A percentile compares a stretch with the other conserved stretches of the same genome.
Evolutionary conservation across 1,284 basidiomycete species (phyloP).

Genomic region (Apiotrichum laibachii): DNA sequence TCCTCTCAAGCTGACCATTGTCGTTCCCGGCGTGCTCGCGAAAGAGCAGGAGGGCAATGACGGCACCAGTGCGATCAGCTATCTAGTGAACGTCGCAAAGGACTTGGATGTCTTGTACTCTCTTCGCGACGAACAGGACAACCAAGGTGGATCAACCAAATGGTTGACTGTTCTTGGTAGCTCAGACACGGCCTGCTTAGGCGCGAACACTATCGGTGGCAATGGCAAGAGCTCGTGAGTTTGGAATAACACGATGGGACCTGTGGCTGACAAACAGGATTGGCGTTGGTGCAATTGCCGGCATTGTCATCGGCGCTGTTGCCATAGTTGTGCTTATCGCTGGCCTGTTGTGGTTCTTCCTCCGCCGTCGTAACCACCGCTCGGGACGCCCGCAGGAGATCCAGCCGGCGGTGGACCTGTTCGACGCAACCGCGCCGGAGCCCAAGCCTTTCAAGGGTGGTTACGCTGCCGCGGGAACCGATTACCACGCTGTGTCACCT

Average conservation of each 20-base stretch:
- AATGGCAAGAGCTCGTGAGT: neutral
- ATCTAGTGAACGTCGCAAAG: neutral
- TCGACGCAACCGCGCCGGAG: neutral
- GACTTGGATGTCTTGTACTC: neutral
- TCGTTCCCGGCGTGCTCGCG: neutral
- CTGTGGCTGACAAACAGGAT: neutral
- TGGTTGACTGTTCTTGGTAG: neutral
- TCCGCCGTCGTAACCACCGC: neutral
- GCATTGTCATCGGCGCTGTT: neutral
- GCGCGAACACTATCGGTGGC: neutral
- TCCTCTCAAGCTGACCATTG: neutral
- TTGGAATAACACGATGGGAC: neutral
- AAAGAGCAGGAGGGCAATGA: neutral
- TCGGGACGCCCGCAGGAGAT: neutral
- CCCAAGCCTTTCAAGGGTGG: neutral
- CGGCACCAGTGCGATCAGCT: neutral
- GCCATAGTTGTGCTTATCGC: constrained; percentile 25
- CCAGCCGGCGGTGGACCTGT: neutral
- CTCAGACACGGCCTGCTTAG: neutral
- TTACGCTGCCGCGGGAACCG: neutral
- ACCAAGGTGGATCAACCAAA: neutral
- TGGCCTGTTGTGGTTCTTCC: constrained; percentile 27
- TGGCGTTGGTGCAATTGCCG: neutral
- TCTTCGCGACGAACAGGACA: neutral
- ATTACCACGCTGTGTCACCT: neutral